phyloP scores from a whole-genome alignment of 306 rosid species.

The Prunus mongolica region DNA sequence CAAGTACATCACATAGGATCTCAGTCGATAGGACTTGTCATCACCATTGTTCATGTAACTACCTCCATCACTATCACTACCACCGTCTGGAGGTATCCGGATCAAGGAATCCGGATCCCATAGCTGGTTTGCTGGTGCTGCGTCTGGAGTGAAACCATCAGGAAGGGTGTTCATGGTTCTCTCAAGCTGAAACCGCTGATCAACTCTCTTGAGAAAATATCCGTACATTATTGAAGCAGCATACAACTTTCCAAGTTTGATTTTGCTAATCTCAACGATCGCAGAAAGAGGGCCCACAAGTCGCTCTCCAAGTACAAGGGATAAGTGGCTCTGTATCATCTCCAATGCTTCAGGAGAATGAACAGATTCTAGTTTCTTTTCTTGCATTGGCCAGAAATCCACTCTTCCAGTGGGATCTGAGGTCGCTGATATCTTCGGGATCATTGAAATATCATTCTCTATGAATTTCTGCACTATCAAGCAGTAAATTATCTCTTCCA shows the following conservation, averaged over 20 bases:
- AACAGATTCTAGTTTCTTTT: constrained; percentile 72
- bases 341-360: constrained; percentile 89
- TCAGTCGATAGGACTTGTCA: constrained; percentile 43
- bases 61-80: constrained; percentile 22
- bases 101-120: constrained; percentile 96
- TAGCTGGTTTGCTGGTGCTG: constrained; percentile 52
- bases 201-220: constrained; percentile 89
- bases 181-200: constrained; percentile 89
- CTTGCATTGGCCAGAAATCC: constrained; percentile 93
- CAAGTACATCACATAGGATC: constrained; percentile 84
- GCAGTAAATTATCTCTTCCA: constrained; percentile 89
- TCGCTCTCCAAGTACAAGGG: constrained; percentile 76
- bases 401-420: constrained; percentile 67
- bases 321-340: constrained; percentile 87
- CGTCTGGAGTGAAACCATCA: constrained; percentile 51
- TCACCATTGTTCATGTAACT: constrained; percentile 33
- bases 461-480: constrained; percentile 60
- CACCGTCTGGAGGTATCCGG: constrained; percentile 46
- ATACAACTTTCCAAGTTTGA: constrained; percentile 88
- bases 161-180: constrained; percentile 79
- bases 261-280: constrained; percentile 74
- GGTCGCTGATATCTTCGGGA: constrained; percentile 65
- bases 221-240: constrained; percentile 99
- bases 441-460: constrained; percentile 67
- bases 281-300: constrained; percentile 73